Evolutionary conservation across 148 eudicot genomes (phyloP).

Genomic region (Rhododendron ferrugineum): DNA sequence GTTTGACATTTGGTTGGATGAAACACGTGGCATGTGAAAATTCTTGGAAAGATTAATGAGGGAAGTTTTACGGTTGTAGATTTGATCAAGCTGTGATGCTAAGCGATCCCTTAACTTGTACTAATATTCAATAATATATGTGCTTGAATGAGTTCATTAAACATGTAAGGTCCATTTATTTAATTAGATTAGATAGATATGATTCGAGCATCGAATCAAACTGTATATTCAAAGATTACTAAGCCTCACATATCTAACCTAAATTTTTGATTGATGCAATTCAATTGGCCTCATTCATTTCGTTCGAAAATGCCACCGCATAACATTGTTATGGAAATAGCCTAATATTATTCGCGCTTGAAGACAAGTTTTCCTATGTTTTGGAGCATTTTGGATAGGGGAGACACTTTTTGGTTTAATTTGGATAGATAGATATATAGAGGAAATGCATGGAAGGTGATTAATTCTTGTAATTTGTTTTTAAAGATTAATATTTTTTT

Average conservation of each 20-base stretch:
- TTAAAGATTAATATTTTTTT: no score
- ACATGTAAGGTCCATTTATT: background rate
- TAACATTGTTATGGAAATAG: no score
- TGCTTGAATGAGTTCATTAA: no score
- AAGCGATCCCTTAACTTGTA: background rate
- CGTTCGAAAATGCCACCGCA: background rate
- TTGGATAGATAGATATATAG: no score
- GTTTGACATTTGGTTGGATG: slow-evolving; percentile 29
- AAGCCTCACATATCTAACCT: background rate
- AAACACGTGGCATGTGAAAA: slow-evolving; percentile 27
- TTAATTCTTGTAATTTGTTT: no score
- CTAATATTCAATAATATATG: background rate
- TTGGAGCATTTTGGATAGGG: no score
- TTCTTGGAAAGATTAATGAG: slow-evolving; percentile 26
- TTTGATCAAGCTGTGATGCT: no score
- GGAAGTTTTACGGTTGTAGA: no score
- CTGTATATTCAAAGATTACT: background rate
- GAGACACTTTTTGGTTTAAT: no score
- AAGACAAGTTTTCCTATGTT: no score
- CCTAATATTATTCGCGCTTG: no score
- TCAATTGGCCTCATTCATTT: background rate
- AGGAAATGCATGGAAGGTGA: no score
- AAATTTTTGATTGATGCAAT: background rate
- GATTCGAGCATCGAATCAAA: background rate
- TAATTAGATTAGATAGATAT: background rate